These are phyloP conservation scores for Corinectria fuckeliana DNA, from an alignment of 2,329 filamentous ascomycete species.

Conservation along the genomic window DNA sequence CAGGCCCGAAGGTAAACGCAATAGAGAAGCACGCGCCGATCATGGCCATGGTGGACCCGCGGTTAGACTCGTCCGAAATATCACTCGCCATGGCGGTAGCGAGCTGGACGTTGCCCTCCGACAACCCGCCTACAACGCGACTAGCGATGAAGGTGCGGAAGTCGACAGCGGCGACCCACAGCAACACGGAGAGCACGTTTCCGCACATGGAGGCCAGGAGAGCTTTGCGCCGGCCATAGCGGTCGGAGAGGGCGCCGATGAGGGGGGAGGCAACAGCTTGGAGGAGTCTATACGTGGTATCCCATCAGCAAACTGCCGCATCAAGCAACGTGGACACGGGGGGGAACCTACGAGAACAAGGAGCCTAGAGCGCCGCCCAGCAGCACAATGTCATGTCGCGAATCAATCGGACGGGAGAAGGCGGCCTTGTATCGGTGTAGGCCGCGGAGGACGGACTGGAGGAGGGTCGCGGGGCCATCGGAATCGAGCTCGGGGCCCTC, in stretches of 20 bases:
- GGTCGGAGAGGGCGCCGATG: conserved; percentile 88
- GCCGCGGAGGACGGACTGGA: conserved; percentile 79
- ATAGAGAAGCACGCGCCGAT: conserved; percentile 97
- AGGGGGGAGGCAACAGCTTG: conserved; percentile 92
- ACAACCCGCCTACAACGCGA: conserved; percentile 87
- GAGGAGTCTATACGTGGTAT: conserved; percentile 66
- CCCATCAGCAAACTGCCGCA: conserved; percentile 12
- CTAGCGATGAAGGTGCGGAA: conserved; percentile 97
- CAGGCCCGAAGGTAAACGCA: conserved; percentile 95
- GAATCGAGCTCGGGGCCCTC: conserved; percentile 64
- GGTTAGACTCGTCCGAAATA: conserved; percentile 83
- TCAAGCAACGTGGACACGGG: background rate
- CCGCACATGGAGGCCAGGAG: conserved; percentile 91
- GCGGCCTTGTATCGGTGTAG: conserved; percentile 95
- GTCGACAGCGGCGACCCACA: conserved; percentile 93
- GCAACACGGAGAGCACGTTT: conserved; percentile 89
- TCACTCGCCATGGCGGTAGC: conserved; percentile 97
- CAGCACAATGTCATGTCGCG: conserved; percentile 95
- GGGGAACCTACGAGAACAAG: conserved; percentile 71
- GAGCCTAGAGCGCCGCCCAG: conserved; percentile 93
- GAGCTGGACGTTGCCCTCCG: conserved; percentile 95
- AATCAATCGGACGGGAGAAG: conserved; percentile 91
- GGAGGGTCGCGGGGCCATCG: conserved; percentile 65
- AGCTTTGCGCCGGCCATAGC: conserved; percentile 84
- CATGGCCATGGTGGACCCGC: conserved; percentile 92